These are phyloP conservation scores for Penicillium psychrosexuale DNA, from an alignment of 2,329 filamentous ascomycete species.

Conservation along the genomic window DNA sequence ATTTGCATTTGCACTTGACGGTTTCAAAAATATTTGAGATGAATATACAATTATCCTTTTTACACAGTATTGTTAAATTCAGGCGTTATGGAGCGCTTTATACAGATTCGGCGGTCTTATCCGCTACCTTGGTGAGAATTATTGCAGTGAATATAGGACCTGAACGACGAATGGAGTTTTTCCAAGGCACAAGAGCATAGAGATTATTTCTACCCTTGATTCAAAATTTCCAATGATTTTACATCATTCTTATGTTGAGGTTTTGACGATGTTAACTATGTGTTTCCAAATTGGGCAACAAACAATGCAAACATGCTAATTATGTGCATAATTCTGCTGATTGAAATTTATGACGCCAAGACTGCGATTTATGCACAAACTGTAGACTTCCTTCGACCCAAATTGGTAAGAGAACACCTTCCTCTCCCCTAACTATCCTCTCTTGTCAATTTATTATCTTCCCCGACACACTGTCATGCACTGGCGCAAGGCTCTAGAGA, in stretches of 20 bases:
- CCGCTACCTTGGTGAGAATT: background rate
- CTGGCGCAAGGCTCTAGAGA: too few species aligned
- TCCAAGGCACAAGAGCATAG: background rate
- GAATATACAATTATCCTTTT: background rate
- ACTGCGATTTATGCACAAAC: too few species aligned
- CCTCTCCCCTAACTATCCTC: too few species aligned
- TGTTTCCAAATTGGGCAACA: too few species aligned
- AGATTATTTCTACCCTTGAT: too few species aligned
- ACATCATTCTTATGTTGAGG: background rate
- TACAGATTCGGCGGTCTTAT: background rate
- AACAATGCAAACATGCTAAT: too few species aligned
- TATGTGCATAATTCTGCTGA: too few species aligned
- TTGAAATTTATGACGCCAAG: too few species aligned
- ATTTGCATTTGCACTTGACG: background rate
- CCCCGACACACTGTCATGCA: too few species aligned
- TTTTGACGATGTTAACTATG: background rate
- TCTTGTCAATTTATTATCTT: too few species aligned
- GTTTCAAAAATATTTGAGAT: background rate
- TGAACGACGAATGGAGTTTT: background rate
- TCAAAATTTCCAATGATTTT: background rate
- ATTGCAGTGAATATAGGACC: background rate
- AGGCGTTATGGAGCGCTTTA: background rate
- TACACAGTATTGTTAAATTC: background rate
- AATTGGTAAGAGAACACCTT: too few species aligned
- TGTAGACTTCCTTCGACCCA: too few species aligned